These are phyloP conservation scores for Naganishia vishniacii DNA, from an alignment of 768 basidiomycete species.

Conservation along the genomic window DNA sequence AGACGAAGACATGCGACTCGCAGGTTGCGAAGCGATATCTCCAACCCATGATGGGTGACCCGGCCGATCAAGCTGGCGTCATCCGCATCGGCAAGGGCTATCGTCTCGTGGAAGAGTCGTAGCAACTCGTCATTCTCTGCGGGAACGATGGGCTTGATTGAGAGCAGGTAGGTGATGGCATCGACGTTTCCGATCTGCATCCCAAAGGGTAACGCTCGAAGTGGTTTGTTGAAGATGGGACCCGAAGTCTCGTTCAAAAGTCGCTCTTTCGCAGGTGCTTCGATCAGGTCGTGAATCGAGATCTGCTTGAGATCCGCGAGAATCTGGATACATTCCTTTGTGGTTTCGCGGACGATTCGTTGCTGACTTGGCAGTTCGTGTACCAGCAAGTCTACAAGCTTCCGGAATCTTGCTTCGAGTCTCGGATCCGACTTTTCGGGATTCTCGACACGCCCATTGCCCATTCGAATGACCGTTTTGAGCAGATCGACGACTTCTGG, in stretches of 20 bases:
- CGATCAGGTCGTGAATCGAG: slow-evolving; percentile 70
- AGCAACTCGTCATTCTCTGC: slow-evolving; percentile 88
- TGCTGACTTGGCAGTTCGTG: slow-evolving; percentile 79
- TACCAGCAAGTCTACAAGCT: slow-evolving; percentile 73
- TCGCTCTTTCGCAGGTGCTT: slow-evolving; percentile 68
- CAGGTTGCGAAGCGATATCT: slow-evolving; percentile 75
- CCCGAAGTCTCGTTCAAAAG: slow-evolving; percentile 61
- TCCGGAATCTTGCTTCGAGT: slow-evolving; percentile 53
- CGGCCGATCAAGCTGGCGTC: slow-evolving; percentile 75
- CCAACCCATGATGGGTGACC: slow-evolving; percentile 67
- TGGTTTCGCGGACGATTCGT: slow-evolving; percentile 72
- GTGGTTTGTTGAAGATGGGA: slow-evolving; percentile 85
- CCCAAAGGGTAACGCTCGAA: slow-evolving; percentile 85
- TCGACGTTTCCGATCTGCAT: slow-evolving; percentile 98
- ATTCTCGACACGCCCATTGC: slow-evolving; percentile 27
- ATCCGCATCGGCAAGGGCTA: slow-evolving; percentile 92
- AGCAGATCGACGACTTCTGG: slow-evolving; percentile 74
- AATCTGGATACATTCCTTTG: slow-evolving; percentile 71
- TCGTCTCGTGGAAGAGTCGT: slow-evolving; percentile 82
- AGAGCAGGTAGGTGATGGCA: slow-evolving; percentile 87
- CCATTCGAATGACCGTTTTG: slow-evolving; percentile 48
- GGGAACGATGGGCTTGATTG: slow-evolving; percentile 77
- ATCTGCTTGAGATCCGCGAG: slow-evolving; percentile 68
- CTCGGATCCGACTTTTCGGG: slow-evolving; percentile 36
- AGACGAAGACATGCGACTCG: slow-evolving; percentile 90